Evolutionary conservation across 1,284 basidiomycete species (phyloP), one percentile per base, ranked within the genome.

Genomic region (Mycena sp.): DNA sequence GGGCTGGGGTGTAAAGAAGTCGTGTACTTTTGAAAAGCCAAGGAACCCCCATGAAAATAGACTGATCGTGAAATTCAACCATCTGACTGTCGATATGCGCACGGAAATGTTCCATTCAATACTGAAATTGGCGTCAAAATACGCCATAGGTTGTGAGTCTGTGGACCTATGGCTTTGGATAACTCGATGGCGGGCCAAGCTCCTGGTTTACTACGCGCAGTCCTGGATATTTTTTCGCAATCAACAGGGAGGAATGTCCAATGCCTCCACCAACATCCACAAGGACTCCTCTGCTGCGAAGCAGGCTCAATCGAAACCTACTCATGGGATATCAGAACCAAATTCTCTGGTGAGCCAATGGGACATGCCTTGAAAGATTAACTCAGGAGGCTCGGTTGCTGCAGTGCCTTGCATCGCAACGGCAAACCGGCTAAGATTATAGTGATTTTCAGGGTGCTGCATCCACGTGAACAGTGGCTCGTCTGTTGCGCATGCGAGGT

Each of bases 191-290:
- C 72, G n/a, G 74, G 74, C 0, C 78, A 7, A 79, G 65, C 62
- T 87, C 86, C 69, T 86, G 85, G 5, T n/a, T n/a, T n/a, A n/a
- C n/a, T n/a, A n/a, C n/a, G n/a, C n/a, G n/a, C n/a, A n/a, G n/a
- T n/a, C n/a, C 85, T 60, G 83, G 80, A 48, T 78, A 74, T 10
- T 68, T 69, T 63, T 77, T 80, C 1, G 59, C 58, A 10, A 71
- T 57, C 11, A 25, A 26, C 26, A 68, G 40, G 6, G 54, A 40
- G 6, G 52, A 41, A 29, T 49, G 21, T 5, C 71, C 72, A 17
- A 65, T 46, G 5, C 73, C 73, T 19, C 70, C 64, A 3, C 71
- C 71, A 45, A 73, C 70, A 29, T 74, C 72, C 21, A 75, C 71
- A n/a, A 74, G 30, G 10, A 61, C 32, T 4, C 61, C 60, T 9